Evolutionary conservation across 805 yeast genomes (phyloP).

Genomic region (Sporopachydermia lactativora): DNA sequence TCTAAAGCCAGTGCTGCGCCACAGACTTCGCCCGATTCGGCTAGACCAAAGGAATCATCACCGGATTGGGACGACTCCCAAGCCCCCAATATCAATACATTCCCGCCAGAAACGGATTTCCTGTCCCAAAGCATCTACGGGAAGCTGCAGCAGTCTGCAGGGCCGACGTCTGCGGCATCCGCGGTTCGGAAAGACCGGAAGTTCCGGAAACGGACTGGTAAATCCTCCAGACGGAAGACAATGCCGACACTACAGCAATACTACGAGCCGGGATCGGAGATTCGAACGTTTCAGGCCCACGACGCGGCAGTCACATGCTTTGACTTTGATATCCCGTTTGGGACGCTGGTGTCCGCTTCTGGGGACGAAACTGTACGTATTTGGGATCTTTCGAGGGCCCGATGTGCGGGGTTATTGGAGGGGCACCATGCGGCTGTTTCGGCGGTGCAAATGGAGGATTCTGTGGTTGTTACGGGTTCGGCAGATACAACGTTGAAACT

Average conservation of each 20-base stretch:
- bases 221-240: slow-evolving; percentile 28
- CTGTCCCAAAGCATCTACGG: slow-evolving; percentile 31
- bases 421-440: slow-evolving; percentile 50
- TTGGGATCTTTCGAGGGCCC: slow-evolving; percentile 62
- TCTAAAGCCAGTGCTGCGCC: neutral
- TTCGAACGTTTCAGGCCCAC: slow-evolving; percentile 37
- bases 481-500: slow-evolving; percentile 47
- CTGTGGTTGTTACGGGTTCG: slow-evolving; percentile 39
- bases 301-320: slow-evolving; percentile 37
- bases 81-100: slow-evolving; percentile 2
- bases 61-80: neutral
- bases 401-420: slow-evolving; percentile 33
- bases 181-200: neutral
- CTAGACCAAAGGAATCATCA: neutral
- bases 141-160: slow-evolving; percentile 18
- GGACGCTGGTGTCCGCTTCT: slow-evolving; percentile 64
- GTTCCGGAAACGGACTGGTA: neutral
- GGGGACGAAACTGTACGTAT: slow-evolving; percentile 66
- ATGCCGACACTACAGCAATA: slow-evolving; percentile 52
- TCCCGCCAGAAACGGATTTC: slow-evolving; percentile 13
- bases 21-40: too few species aligned
- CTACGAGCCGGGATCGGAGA: slow-evolving; percentile 43
- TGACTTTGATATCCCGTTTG: slow-evolving; percentile 65
- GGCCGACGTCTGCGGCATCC: neutral
- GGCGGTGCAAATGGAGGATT: slow-evolving; percentile 44